Conservation (phyloP, 352 stramenopile species). For the Phytophthora foliorum region DNA sequence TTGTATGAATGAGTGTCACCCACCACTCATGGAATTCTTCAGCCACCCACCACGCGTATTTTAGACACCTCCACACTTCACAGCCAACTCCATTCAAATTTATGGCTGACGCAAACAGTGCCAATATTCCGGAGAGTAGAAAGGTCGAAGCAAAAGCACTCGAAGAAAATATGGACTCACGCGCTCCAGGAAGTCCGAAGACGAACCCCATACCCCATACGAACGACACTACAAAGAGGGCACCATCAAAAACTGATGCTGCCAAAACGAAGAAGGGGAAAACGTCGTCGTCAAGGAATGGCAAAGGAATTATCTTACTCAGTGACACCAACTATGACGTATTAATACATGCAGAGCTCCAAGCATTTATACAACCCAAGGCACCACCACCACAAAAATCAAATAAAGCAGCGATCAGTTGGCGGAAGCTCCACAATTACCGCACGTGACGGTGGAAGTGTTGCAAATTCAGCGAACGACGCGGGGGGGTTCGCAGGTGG, state of each 20-base stretch:
- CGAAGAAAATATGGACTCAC: background rate
- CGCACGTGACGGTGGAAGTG: background rate
- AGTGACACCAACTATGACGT: background rate
- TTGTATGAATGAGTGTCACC: too few relatives aligned
- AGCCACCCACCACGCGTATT: conserved; percentile 10
- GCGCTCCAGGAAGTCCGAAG: conserved; percentile 1
- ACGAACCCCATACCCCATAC: conserved; percentile 15
- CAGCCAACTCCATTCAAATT: conserved; percentile 4
- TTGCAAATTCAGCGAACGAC: background rate
- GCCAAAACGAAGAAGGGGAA: conserved; percentile 18
- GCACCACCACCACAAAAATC: background rate
- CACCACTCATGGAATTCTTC: background rate
- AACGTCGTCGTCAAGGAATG: background rate
- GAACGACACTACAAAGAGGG: conserved; percentile 20
- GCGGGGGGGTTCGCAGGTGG: conserved; percentile 45
- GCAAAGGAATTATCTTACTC: background rate
- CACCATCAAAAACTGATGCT: background rate
- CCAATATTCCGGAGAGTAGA: conserved; percentile 4
- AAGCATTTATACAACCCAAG: background rate
- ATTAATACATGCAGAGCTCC: too few relatives aligned
- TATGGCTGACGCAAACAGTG: conserved; percentile 16
- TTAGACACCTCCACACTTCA: background rate
- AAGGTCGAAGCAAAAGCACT: conserved; percentile 1
- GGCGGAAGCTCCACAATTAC: conserved; percentile 13
- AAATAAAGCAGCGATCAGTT: conserved; percentile 21